phyloP scores from a whole-genome alignment of 1,284 basidiomycete genomes.

The Ustilago crameri region DNA sequence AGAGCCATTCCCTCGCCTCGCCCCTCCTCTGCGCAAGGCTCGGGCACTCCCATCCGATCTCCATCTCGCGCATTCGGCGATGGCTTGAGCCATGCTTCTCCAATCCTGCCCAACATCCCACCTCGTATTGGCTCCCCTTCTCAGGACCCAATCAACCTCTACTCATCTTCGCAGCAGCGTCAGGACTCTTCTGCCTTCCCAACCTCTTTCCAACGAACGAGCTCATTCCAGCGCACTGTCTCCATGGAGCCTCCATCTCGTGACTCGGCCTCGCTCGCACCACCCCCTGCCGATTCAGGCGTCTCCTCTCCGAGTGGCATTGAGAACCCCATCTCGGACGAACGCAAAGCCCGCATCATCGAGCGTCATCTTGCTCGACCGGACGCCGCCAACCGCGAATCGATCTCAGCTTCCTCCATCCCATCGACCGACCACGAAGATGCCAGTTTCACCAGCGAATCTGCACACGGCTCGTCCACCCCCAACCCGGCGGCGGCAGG shows the following conservation, averaged over 20 bases:
- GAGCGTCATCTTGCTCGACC: conserved; percentile 52
- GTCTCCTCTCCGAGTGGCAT: conserved; percentile 51
- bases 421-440: conserved; percentile 32
- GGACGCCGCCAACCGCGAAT: conserved; percentile 38
- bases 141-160: conserved; percentile 33
- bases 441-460: conserved; percentile 16
- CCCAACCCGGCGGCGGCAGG: conserved; percentile 9
- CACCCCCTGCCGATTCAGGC: conserved; percentile 39
- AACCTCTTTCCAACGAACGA: conserved; percentile 22
- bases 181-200: conserved; percentile 24
- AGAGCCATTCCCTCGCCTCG: conserved; percentile 25
- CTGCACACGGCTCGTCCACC: conserved; percentile 19
- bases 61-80: conserved; percentile 37
- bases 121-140: conserved; percentile 52
- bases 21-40: conserved; percentile 1
- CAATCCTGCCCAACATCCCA: conserved; percentile 53
- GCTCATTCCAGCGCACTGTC: conserved; percentile 20
- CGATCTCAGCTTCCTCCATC: conserved; percentile 42
- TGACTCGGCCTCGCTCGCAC: conserved; percentile 38
- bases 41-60: conserved; percentile 32
- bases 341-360: conserved; percentile 60
- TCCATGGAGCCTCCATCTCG: conserved; percentile 41
- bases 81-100: conserved; percentile 29
- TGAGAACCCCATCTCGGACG: conserved; percentile 59
- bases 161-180: conserved; percentile 39